Percentiles rank a stretch among this genome's conserved stretches.
Evolutionary conservation across 495 filamentous ascomycete genomes (phyloP).

Genomic region (Peziza echinospora): DNA sequence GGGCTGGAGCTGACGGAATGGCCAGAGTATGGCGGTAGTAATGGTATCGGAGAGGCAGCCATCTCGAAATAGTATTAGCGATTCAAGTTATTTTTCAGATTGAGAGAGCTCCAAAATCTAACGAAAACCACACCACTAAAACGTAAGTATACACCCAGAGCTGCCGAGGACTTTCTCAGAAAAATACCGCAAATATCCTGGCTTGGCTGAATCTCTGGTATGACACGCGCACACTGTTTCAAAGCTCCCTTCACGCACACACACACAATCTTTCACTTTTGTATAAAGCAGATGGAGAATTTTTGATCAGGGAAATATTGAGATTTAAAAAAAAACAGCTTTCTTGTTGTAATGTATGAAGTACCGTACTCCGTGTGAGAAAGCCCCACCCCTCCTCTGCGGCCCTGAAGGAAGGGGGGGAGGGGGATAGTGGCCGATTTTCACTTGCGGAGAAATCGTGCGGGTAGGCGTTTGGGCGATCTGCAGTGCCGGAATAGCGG

Average conservation of each 20-base stretch:
- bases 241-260: too few species aligned
- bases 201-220: neutral
- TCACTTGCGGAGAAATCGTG: too few species aligned
- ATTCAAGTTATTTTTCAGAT: too few species aligned
- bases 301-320: too few species aligned
- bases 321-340: neutral
- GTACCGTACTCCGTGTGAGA: neutral
- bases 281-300: too few species aligned
- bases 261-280: too few species aligned
- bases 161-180: neutral
- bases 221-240: too few species aligned
- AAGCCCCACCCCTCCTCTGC: neutral
- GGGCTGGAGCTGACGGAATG: neutral
- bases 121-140: neutral
- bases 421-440: neutral
- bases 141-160: neutral
- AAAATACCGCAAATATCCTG: neutral
- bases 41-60: neutral
- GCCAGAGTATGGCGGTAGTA: neutral
- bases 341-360: neutral
- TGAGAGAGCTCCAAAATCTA: too few species aligned
- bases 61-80: neutral
- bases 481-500: neutral
- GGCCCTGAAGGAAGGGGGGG: neutral
- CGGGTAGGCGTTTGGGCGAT: neutral